These are phyloP conservation scores for Epichloe brachyelytri DNA, from an alignment of 2,329 filamentous ascomycete genomes.

Conservation along the genomic window DNA sequence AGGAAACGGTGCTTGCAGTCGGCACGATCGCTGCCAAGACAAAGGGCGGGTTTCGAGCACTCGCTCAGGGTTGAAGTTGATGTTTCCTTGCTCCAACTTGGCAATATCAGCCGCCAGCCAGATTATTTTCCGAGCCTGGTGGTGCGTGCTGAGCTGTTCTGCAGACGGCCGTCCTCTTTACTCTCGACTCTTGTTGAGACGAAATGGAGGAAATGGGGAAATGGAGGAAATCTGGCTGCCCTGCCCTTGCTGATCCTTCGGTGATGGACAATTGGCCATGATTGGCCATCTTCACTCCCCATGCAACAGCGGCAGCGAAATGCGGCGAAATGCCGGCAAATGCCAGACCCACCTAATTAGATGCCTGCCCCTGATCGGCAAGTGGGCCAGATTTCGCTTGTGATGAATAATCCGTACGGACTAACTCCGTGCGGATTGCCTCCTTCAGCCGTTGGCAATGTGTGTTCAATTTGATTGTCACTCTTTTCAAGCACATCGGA, in stretches of 20 bases:
- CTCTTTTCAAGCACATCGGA: background rate
- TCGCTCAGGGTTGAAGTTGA: background rate
- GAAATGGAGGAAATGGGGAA: too few relatives aligned
- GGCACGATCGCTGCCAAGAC: background rate
- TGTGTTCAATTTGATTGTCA: background rate
- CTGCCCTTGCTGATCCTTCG: background rate
- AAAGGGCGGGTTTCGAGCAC: background rate
- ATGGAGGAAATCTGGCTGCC: too few relatives aligned
- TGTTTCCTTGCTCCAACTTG: background rate
- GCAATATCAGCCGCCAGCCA: background rate
- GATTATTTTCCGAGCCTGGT: background rate
- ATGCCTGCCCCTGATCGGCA: too few relatives aligned
- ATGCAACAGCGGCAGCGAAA: too few relatives aligned
- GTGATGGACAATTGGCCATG: background rate
- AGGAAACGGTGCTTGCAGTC: background rate
- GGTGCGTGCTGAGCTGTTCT: background rate
- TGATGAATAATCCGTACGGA: background rate
- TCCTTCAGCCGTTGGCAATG: background rate
- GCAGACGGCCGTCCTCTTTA: background rate
- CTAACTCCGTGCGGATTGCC: too few relatives aligned
- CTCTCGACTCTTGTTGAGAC: too few relatives aligned
- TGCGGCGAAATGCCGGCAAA: too few relatives aligned
- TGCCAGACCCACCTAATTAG: background rate
- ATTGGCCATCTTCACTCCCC: too few relatives aligned
- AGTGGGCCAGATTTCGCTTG: background rate